Evolutionary conservation across 345 rosid genomes (phyloP).

Genomic region (Heritiera fomes): DNA sequence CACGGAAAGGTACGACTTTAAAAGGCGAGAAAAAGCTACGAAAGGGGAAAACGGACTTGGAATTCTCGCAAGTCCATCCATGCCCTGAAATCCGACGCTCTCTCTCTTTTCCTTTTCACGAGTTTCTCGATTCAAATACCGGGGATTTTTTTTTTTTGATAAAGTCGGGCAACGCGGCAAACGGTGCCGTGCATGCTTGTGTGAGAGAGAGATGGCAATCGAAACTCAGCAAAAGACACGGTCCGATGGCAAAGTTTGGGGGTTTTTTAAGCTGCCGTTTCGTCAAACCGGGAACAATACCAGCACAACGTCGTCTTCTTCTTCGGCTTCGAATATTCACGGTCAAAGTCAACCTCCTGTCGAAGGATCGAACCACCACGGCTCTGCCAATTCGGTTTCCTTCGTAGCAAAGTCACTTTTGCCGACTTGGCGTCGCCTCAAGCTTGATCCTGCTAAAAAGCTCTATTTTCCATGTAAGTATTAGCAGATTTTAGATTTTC

Average conservation of each 20-base stretch:
- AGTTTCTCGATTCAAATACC: conserved; percentile 13
- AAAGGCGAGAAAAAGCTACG: neutral
- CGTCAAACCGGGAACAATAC: conserved; percentile 39
- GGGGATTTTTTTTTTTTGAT: neutral
- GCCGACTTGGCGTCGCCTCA: conserved; percentile 73
- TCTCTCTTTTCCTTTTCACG: neutral
- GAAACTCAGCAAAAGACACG: conserved; percentile 52
- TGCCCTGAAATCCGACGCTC: neutral
- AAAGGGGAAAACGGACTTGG: neutral
- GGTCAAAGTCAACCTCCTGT: conserved; percentile 39
- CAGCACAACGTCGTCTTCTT: conserved; percentile 42
- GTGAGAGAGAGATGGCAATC: conserved; percentile 52
- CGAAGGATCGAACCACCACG: conserved; percentile 57
- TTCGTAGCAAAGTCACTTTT: conserved; percentile 72
- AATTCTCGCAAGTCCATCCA: neutral
- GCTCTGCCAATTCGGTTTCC: conserved; percentile 55
- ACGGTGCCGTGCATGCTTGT: conserved; percentile 14
- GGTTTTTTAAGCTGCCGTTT: conserved; percentile 80
- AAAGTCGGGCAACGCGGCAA: neutral
- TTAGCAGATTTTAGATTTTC: neutral
- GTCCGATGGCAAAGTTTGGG: conserved; percentile 74
- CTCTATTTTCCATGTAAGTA: conserved; percentile 89
- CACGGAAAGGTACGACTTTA: neutral
- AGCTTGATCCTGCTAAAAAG: conserved; percentile 86
- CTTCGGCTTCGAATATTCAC: conserved; percentile 35